Percentiles rank a stretch among this genome's conserved stretches.
Evolutionary conservation across 495 filamentous ascomycete species (phyloP).

Genomic region (Hypoxylon trugodes): DNA sequence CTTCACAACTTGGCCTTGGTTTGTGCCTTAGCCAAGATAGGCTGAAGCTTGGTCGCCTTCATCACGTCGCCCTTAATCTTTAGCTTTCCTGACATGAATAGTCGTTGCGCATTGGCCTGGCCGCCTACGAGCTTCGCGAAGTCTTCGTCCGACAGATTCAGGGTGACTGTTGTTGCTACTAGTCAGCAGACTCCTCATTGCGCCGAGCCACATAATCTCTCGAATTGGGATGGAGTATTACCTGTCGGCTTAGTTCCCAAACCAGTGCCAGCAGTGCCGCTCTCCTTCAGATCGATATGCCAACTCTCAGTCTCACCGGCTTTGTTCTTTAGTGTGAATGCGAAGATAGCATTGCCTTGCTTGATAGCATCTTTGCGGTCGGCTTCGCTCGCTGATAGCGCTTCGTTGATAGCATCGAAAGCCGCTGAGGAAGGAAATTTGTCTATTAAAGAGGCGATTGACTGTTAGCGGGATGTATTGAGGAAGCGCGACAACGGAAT

Average conservation of each 20-base stretch:
- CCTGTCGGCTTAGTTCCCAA: conserved; percentile 81
- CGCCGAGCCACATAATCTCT: no score
- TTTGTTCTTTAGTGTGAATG: conserved; percentile 90
- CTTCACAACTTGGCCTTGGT: conserved; percentile 83
- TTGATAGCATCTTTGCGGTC: conserved; percentile 89
- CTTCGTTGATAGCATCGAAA: conserved; percentile 85
- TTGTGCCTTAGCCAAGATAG: conserved; percentile 88
- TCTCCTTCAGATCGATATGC: conserved; percentile 95
- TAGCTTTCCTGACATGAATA: conserved; percentile 97
- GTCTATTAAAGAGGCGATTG: conserved; percentile 57
- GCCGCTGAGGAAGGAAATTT: conserved; percentile 89
- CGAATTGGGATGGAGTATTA: conserved; percentile 45
- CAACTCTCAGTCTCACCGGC: conserved; percentile 81
- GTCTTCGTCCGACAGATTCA: conserved; percentile 84
- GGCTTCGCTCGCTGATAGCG: conserved; percentile 72
- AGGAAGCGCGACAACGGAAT: conserved; percentile 5
- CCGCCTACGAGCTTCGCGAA: conserved; percentile 83
- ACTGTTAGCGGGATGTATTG: conserved; percentile 5
- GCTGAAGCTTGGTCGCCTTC: conserved; percentile 98
- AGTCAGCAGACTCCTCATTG: no score
- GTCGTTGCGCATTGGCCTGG: conserved; percentile 90
- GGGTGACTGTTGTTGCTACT: conserved; percentile 71
- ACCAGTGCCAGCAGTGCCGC: conserved; percentile 83
- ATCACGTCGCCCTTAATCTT: conserved; percentile 99
- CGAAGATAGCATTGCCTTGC: conserved; percentile 85